Percentiles rank a stretch among this genome's conserved stretches.
These are phyloP conservation scores for Paramecium bursaria DNA, from an alignment of 73 alveolate species.

Conservation along the genomic window DNA sequence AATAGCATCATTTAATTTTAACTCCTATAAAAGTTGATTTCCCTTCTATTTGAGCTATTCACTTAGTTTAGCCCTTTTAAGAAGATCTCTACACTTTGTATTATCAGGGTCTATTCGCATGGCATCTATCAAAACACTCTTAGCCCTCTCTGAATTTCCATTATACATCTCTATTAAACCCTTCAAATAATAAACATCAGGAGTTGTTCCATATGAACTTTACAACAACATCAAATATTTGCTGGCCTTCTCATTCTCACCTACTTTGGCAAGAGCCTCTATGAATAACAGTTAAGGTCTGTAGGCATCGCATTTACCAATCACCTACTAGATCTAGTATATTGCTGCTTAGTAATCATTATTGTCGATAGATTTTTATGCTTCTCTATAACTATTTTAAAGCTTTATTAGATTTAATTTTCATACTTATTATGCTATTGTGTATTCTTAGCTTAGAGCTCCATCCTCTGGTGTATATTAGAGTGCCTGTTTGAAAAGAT, in stretches of 20 bases:
- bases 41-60: constrained; percentile 89
- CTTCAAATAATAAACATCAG: constrained; percentile 56
- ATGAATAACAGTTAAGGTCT: background rate
- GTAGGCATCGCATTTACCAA: background rate
- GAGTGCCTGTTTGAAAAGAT: constrained; percentile 65
- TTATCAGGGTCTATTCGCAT: constrained; percentile 85
- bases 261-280: constrained; percentile 37
- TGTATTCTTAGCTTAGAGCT: constrained; percentile 5
- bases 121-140: constrained; percentile 78
- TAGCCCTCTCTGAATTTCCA: constrained; percentile 77
- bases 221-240: constrained; percentile 47
- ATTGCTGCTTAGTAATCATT: constrained; percentile 47
- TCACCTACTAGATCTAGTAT: constrained; percentile 37
- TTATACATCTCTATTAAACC: constrained; percentile 59
- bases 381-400: background rate
- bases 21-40: constrained; percentile 76
- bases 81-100: constrained; percentile 73
- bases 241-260: constrained; percentile 61
- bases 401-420: background rate
- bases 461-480: constrained; percentile 49
- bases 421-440: constrained; percentile 27
- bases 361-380: constrained; percentile 11
- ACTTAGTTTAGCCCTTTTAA: constrained; percentile 73
- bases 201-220: constrained; percentile 42
- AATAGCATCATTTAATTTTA: constrained; percentile 85